Percentiles rank a stretch among this genome's conserved stretches.
Conservation (phyloP, 2,329 filamentous ascomycete species). For the Zelopaecilomyces penicillatus region DNA sequence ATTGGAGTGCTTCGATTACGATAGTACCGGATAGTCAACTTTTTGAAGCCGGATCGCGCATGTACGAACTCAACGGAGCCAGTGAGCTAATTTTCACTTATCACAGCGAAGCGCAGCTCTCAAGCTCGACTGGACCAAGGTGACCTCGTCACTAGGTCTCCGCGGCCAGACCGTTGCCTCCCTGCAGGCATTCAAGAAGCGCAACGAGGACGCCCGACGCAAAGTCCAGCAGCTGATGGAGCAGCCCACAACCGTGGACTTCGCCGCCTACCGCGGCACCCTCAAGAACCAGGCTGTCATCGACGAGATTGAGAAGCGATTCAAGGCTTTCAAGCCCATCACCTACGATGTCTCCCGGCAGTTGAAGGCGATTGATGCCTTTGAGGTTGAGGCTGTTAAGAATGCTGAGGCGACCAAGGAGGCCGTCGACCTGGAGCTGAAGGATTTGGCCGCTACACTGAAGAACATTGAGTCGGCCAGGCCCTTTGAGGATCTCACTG, state of each 20-base stretch:
- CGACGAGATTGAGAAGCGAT: slow-evolving; percentile 95
- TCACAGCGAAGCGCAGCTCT: slow-evolving; percentile 88
- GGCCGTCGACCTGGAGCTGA: slow-evolving; percentile 89
- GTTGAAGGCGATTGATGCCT: slow-evolving; percentile 96
- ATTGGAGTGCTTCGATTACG: slow-evolving; percentile 14
- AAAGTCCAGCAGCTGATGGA: slow-evolving; percentile 79
- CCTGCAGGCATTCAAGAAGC: slow-evolving; percentile 97
- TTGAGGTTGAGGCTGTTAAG: slow-evolving; percentile 94
- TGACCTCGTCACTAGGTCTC: slow-evolving; percentile 89
- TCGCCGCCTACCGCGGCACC: slow-evolving; percentile 79
- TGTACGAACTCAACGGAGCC: slow-evolving; percentile 6
- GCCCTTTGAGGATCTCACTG: slow-evolving; percentile 94
- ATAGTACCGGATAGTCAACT: no score
- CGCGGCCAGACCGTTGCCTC: slow-evolving; percentile 87
- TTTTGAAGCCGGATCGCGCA: no score
- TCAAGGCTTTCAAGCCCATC: slow-evolving; percentile 81
- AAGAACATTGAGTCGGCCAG: slow-evolving; percentile 95
- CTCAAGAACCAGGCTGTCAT: slow-evolving; percentile 95
- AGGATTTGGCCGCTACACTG: slow-evolving; percentile 87
- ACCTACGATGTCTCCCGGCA: slow-evolving; percentile 90
- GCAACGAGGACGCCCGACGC: slow-evolving; percentile 97
- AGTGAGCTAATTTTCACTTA: slow-evolving; percentile 48
- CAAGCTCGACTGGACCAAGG: slow-evolving; percentile 98
- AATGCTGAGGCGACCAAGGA: slow-evolving; percentile 95
- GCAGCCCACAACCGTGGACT: slow-evolving; percentile 81